These are phyloP conservation scores for Cordyceps farinosa DNA, from an alignment of 2,329 filamentous ascomycete species.

Conservation along the genomic window DNA sequence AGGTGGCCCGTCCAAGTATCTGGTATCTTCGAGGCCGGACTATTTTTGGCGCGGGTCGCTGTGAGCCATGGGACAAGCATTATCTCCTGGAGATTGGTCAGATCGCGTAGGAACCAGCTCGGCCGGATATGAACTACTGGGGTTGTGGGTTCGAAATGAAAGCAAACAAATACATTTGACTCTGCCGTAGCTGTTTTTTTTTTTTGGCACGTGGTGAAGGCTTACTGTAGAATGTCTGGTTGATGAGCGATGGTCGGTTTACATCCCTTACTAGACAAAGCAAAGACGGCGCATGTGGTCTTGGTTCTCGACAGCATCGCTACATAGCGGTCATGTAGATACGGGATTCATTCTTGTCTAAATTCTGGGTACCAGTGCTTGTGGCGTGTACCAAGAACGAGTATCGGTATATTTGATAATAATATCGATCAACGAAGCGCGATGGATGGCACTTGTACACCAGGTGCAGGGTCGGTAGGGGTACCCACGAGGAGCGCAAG, in stretches of 20 bases:
- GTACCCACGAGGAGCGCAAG: not conserved
- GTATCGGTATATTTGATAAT: not conserved
- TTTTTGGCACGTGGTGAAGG: not conserved
- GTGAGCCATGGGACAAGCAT: no score
- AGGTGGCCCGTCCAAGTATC: no score
- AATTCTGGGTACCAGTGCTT: not conserved
- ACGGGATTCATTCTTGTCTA: not conserved
- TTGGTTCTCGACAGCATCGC: not conserved
- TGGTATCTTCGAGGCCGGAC: not conserved
- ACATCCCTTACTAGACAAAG: not conserved
- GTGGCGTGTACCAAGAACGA: not conserved
- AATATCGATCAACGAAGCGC: not conserved
- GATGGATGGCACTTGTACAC: not conserved
- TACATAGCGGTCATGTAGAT: not conserved
- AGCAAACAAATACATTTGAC: not conserved
- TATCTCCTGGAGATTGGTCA: not conserved
- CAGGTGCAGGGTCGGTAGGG: not conserved
- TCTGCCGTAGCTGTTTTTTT: not conserved
- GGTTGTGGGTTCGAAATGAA: no score
- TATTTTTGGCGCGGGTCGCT: no score
- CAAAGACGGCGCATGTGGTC: not conserved
- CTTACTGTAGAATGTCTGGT: not conserved
- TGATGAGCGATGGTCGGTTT: not conserved
- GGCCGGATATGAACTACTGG: not conserved
- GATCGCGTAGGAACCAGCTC: not conserved